These are phyloP conservation scores for Sporothrix sp. DNA, from an alignment of 2,329 filamentous ascomycete genomes.

Conservation along the genomic window DNA sequence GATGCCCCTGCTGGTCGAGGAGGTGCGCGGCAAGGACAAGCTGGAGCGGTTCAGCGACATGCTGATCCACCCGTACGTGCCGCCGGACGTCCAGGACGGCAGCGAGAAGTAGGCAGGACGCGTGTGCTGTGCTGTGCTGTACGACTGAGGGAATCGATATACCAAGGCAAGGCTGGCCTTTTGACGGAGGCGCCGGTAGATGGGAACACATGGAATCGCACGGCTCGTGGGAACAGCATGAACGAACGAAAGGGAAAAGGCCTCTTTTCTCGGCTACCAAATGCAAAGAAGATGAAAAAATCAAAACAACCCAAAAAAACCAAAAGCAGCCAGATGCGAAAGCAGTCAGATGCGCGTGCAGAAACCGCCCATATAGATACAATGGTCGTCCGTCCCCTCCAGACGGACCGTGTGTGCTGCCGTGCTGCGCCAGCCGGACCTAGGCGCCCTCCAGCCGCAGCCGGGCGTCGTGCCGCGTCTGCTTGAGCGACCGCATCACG, in stretches of 20 bases:
- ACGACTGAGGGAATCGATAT: no score
- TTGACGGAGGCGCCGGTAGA: no score
- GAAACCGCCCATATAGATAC: no score
- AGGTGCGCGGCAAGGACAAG: conserved; percentile 90
- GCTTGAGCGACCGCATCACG: conserved; percentile 45
- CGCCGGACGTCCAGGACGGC: conserved; percentile 35
- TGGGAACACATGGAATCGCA: no score
- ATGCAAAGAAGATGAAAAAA: not conserved
- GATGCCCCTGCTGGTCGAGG: conserved; percentile 93
- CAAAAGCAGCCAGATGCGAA: not conserved
- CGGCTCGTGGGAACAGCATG: no score
- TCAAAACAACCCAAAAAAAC: not conserved
- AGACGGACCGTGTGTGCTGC: no score
- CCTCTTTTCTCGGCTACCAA: not conserved
- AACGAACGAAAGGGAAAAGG: not conserved
- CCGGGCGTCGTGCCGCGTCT: conserved; percentile 31
- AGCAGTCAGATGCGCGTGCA: not conserved
- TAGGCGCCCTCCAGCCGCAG: conserved; percentile 22
- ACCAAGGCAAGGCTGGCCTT: no score
- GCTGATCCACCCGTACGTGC: conserved; percentile 66
- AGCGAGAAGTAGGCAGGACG: conserved; percentile 1
- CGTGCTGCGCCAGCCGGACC: not conserved
- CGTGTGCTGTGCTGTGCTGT: no score
- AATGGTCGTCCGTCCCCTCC: no score
- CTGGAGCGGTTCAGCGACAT: conserved; percentile 84